phyloP scores from a whole-genome alignment of 306 rosid genomes.

The Dalbergia oliveri region DNA sequence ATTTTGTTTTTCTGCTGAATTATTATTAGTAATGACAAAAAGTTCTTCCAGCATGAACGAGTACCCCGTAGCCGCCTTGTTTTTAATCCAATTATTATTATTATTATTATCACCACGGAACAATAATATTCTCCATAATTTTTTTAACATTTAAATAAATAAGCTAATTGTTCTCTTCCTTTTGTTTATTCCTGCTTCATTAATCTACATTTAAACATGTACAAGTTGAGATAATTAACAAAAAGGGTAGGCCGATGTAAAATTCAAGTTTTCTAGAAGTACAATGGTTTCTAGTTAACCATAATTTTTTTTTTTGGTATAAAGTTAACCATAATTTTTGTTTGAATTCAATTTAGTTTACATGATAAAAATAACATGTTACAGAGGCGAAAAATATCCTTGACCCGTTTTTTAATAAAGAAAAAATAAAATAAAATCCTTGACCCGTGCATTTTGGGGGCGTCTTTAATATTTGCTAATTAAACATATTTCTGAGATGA shows the following conservation, averaged over 20 bases:
- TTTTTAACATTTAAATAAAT: neutral
- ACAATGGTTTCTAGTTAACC: neutral
- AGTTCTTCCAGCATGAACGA: neutral
- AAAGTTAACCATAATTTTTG: neutral
- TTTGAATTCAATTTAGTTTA: too few relatives aligned
- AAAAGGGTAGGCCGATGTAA: too few relatives aligned
- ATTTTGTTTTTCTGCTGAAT: neutral
- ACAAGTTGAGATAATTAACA: too few relatives aligned
- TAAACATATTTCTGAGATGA: too few relatives aligned
- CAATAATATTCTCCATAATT: neutral
- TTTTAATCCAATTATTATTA: neutral
- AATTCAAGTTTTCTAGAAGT: too few relatives aligned
- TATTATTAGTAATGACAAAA: neutral
- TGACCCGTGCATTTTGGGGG: neutral
- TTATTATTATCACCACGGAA: neutral
- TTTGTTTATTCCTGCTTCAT: too few relatives aligned
- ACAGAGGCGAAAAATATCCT: neutral
- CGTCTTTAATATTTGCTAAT: too few relatives aligned
- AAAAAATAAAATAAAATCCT: neutral
- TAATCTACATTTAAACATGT: too few relatives aligned
- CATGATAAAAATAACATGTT: neutral
- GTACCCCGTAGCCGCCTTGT: neutral
- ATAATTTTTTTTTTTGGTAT: too few relatives aligned
- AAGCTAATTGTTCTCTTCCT: too few relatives aligned
- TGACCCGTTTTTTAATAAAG: too few relatives aligned